phyloP scores from a whole-genome alignment of 1,139 yeast genomes.

The Suhomyces wounanorum region DNA sequence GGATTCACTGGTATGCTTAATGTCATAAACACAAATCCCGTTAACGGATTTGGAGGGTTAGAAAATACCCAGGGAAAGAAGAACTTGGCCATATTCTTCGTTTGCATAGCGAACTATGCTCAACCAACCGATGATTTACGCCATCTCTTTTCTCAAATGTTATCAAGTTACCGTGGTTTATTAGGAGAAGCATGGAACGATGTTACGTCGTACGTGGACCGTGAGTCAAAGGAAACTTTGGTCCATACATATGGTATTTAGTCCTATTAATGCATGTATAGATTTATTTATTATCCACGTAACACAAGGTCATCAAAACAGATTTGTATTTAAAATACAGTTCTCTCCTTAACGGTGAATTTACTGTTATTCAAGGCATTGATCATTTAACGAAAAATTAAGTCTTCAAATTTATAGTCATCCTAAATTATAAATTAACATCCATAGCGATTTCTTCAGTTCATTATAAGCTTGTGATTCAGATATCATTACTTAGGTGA shows the following conservation, averaged over 20 bases:
- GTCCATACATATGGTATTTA: conserved; percentile 27
- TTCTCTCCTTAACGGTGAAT: too few relatives aligned
- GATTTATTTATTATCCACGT: neutral
- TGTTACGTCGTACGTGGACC: conserved; percentile 36
- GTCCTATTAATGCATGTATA: conserved; percentile 3
- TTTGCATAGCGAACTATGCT: conserved; percentile 63
- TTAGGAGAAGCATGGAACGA: conserved; percentile 48
- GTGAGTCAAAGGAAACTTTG: conserved; percentile 30
- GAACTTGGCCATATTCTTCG: conserved; percentile 57
- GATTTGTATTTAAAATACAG: too few relatives aligned
- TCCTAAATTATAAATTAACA: too few relatives aligned
- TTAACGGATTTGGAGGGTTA: conserved; percentile 54
- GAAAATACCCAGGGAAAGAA: conserved; percentile 48
- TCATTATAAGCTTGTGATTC: too few relatives aligned
- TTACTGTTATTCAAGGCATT: too few relatives aligned
- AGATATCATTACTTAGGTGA: too few relatives aligned
- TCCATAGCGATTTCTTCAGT: too few relatives aligned
- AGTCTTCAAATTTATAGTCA: too few relatives aligned
- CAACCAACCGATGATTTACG: conserved; percentile 51
- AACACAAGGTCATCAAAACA: too few relatives aligned
- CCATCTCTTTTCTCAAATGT: conserved; percentile 45
- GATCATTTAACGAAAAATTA: too few relatives aligned
- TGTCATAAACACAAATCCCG: conserved; percentile 65
- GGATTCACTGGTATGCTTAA: conserved; percentile 77
- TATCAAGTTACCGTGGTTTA: conserved; percentile 49